These are phyloP conservation scores for Pestalotiopsis sp. DNA, from an alignment of 2,329 filamentous ascomycete genomes.

Conservation along the genomic window DNA sequence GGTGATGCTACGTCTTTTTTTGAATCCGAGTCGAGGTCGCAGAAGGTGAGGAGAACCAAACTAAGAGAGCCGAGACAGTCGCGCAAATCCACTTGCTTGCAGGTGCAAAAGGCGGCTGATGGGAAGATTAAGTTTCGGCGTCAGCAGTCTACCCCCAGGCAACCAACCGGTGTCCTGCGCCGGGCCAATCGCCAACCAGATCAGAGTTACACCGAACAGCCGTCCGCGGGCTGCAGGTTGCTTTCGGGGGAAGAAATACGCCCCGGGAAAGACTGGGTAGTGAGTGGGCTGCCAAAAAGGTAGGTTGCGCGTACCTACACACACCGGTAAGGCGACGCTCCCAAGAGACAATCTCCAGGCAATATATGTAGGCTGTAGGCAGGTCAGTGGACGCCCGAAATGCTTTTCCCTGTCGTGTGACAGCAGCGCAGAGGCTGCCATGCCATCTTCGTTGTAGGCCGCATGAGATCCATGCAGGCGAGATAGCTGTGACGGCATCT, in stretches of 20 bases:
- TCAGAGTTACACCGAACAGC: background rate
- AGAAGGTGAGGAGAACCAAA: background rate
- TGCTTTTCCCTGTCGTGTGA: background rate
- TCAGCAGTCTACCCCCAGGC: background rate
- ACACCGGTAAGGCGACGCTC: background rate
- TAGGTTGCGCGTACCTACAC: background rate
- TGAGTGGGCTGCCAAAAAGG: background rate
- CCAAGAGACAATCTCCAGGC: background rate
- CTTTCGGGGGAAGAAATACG: background rate
- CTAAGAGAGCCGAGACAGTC: background rate
- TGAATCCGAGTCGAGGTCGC: background rate
- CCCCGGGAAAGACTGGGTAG: background rate
- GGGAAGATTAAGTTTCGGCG: background rate
- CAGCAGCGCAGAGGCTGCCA: background rate
- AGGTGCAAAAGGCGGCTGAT: background rate
- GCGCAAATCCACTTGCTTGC: background rate
- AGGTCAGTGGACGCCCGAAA: background rate
- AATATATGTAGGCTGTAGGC: background rate
- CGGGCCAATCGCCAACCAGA: background rate
- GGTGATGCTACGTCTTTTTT: background rate
- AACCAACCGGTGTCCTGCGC: background rate
- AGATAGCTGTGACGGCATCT: slow-evolving; percentile 5
- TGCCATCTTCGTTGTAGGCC: slow-evolving; percentile 5
- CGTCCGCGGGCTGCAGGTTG: background rate
- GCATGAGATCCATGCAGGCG: background rate